These are phyloP conservation scores for Lentinula sp. DNA, from an alignment of 768 basidiomycete species.

Conservation along the genomic window DNA sequence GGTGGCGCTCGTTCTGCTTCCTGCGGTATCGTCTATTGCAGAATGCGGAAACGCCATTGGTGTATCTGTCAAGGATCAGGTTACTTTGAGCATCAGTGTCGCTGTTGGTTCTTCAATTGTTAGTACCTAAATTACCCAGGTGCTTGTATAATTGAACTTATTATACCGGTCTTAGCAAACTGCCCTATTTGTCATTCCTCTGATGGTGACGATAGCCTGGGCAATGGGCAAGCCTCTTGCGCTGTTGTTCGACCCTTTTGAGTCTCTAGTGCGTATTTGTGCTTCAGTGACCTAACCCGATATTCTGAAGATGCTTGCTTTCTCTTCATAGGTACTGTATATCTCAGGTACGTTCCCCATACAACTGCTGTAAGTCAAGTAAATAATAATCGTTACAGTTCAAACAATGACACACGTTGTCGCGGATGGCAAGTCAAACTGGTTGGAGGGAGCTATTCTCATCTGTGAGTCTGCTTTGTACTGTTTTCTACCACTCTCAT, in stretches of 20 bases:
- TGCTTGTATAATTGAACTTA: neutral
- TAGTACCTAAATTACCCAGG: constrained; percentile 17
- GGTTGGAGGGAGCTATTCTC: constrained; percentile 84
- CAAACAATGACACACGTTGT: constrained; percentile 83
- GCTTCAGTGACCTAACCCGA: neutral
- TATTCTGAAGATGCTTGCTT: neutral
- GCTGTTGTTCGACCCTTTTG: constrained; percentile 83
- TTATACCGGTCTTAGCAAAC: constrained; percentile 48
- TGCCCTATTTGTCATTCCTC: constrained; percentile 64
- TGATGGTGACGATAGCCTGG: constrained; percentile 79
- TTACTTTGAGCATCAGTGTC: constrained; percentile 79
- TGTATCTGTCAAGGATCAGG: constrained; percentile 80
- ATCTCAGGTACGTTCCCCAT: constrained; percentile 33
- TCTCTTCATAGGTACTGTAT: constrained; percentile 30
- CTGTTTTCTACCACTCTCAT: neutral
- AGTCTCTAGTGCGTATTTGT: constrained; percentile 42
- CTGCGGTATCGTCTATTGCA: constrained; percentile 76
- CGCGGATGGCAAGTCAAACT: constrained; percentile 85
- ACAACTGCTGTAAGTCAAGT: neutral
- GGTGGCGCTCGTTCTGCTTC: constrained; percentile 84
- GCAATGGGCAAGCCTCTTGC: constrained; percentile 72
- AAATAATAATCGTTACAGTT: constrained; percentile 30
- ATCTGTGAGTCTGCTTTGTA: constrained; percentile 52
- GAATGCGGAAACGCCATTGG: constrained; percentile 89
- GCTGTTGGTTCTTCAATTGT: constrained; percentile 78